These are phyloP conservation scores for Leccinum disarticulatum DNA, from an alignment of 768 basidiomycete genomes.

Conservation along the genomic window DNA sequence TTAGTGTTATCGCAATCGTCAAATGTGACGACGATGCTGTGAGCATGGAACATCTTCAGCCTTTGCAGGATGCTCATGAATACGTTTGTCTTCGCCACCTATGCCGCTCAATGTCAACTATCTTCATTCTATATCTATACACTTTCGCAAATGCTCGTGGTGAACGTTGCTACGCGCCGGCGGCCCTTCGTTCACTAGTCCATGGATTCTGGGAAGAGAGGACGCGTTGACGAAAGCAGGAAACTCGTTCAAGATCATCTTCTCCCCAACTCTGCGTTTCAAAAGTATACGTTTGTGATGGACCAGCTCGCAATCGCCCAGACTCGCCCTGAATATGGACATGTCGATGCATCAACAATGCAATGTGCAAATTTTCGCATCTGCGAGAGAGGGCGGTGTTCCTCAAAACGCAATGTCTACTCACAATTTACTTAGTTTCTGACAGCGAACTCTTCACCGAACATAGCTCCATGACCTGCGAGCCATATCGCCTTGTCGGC, in stretches of 20 bases:
- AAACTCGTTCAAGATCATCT: constrained; percentile 32
- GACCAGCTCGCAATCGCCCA: constrained; percentile 40
- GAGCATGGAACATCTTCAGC: constrained; percentile 19
- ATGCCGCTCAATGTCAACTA: constrained; percentile 33
- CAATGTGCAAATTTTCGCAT: constrained; percentile 41
- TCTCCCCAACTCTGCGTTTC: constrained; percentile 27
- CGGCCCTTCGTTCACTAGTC: not conserved
- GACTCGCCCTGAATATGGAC: no score
- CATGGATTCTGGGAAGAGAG: constrained; percentile 1
- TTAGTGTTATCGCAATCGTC: no score
- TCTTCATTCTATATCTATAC: constrained; percentile 42
- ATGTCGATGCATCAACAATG: no score
- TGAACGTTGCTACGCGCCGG: constrained; percentile 29
- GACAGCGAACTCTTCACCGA: constrained; percentile 52
- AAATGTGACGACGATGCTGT: constrained; percentile 10
- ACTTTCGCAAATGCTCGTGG: constrained; percentile 32
- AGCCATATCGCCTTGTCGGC: constrained; percentile 41
- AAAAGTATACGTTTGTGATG: constrained; percentile 46
- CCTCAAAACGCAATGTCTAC: constrained; percentile 72
- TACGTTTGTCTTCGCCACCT: constrained; percentile 38
- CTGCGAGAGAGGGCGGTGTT: constrained; percentile 48
- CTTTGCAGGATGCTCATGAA: constrained; percentile 31
- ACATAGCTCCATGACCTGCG: constrained; percentile 42
- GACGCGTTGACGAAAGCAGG: constrained; percentile 11
- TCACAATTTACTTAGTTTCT: constrained; percentile 6